These are phyloP conservation scores for Akanthomyces lecanii DNA, from an alignment of 2,329 filamentous ascomycete genomes.

Conservation along the genomic window DNA sequence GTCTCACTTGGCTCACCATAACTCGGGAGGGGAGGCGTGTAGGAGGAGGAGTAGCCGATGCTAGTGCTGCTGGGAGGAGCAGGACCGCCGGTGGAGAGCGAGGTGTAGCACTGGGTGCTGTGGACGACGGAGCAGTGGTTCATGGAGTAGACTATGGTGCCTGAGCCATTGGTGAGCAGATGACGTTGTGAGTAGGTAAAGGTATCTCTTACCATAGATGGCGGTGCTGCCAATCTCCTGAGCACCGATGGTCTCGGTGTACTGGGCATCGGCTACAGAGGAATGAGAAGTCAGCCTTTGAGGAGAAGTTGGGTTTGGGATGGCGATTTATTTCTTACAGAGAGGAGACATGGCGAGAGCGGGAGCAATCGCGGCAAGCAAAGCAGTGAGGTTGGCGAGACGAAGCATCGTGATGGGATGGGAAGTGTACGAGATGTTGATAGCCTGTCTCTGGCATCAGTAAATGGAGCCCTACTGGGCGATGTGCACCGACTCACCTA, in stretches of 20 bases:
- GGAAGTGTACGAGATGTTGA: not conserved
- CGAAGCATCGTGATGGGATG: constrained; percentile 8
- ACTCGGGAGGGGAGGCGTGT: not conserved
- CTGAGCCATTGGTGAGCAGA: constrained; percentile 19
- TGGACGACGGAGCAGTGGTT: constrained; percentile 35
- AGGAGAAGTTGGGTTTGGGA: not conserved
- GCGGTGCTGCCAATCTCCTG: constrained; percentile 31
- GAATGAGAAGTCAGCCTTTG: not conserved
- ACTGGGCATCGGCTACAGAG: constrained; percentile 26
- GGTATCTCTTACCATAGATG: constrained; percentile 26
- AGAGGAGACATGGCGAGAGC: not conserved
- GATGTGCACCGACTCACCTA: not conserved
- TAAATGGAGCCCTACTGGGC: not conserved
- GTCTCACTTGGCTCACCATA: constrained; percentile 11
- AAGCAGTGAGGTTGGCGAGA: constrained; percentile 3
- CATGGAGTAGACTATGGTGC: constrained; percentile 31
- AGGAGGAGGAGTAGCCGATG: not conserved
- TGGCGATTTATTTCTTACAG: not conserved
- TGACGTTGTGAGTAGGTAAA: not conserved
- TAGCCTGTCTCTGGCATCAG: not conserved
- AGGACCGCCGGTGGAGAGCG: constrained; percentile 26
- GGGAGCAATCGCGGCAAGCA: constrained; percentile 7
- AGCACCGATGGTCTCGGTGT: constrained; percentile 28
- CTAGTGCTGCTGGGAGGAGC: not conserved
- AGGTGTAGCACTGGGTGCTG: constrained; percentile 31